Base-by-base conservation (phyloP, 2,329 filamentous ascomycete species). In the Sphaceloma murrayae region DNA sequence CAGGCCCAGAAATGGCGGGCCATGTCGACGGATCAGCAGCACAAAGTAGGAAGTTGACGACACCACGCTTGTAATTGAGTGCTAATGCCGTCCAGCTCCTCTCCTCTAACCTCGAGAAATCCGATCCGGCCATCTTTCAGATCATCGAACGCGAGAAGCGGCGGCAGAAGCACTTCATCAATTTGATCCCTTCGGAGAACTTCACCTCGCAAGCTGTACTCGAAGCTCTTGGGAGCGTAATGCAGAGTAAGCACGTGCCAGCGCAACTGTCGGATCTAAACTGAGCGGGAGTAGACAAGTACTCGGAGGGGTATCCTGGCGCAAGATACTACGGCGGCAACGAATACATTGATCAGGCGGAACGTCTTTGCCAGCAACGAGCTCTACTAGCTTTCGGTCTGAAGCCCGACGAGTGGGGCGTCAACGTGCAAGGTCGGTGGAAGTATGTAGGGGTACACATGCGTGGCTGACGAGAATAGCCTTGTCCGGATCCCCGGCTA, bases 91-190 rank as follows among this genome's bases (percentile, higher is more conserved):
- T 13, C 40, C 53, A 95, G 87, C 69, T 95, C 45, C 79, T 98
- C 44, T 77, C 83, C 34, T 74, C 83, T 46, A 73, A 82, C 59
- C 75, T 98, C 43, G 74, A 87, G 60, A 75, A 91, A 57, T 85
- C 86, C 52, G 91, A 96, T 63, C 85, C 89, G 33, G 72, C 79
- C 39, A 82, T 96, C 53, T 94, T 80, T 62, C 78, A 84, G 43
- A 95, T 96, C 56, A 78, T 96, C 54, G 82, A 94, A 46, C 51
- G 94, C 85, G 91, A 98, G 72, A 96, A 96, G 77, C 76, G 75
- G 54, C 78, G 91, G 54, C 91, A 98, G 66, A 94, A 94, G 67
- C 87, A 96, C 65, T 98, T 95, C 60, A 94, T 98, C 69, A 96
- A 96, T 66, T 73, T 94, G 47, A 94, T 94, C 53, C 87, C 87